Percentiles rank a stretch among this genome's conserved stretches.
Evolutionary conservation across 257 asterid genomes (phyloP).

Genomic region (Forsythia suspensa): DNA sequence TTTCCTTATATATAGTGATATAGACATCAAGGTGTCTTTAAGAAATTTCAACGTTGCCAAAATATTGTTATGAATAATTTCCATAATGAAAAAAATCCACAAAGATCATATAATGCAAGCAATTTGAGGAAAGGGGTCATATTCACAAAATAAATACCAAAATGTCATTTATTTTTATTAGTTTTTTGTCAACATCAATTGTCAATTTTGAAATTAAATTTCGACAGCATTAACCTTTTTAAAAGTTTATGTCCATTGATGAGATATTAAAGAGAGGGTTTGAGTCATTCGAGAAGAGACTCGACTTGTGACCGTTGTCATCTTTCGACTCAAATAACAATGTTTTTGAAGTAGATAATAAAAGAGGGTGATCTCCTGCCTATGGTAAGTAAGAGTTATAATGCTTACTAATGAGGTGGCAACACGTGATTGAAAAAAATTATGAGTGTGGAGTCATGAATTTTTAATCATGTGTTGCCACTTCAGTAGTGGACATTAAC

Average conservation of each 20-base stretch:
- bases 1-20: too few relatives aligned
- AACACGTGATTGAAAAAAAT: too few relatives aligned
- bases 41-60: background rate
- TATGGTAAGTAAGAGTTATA: too few relatives aligned
- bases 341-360: too few relatives aligned
- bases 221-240: background rate
- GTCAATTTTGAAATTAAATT: conserved; percentile 19
- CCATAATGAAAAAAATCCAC: background rate
- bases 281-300: background rate
- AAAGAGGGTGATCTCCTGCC: too few relatives aligned
- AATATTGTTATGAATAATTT: conserved; percentile 1
- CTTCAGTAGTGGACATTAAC: too few relatives aligned
- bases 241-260: too few relatives aligned
- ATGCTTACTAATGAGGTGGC: too few relatives aligned
- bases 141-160: conserved; percentile 16
- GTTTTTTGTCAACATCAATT: conserved; percentile 24
- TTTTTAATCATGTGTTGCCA: too few relatives aligned
- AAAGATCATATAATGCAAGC: background rate
- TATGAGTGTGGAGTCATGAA: too few relatives aligned
- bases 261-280: too few relatives aligned
- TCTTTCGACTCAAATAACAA: background rate
- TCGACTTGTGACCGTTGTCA: background rate
- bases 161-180: conserved; percentile 15
- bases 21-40: too few relatives aligned
- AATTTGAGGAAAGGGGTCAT: conserved; percentile 3